Evolutionary conservation across 1,284 basidiomycete species (phyloP), one percentile per base, ranked within the genome.

Genomic region (Singerocomus inundabilis): DNA sequence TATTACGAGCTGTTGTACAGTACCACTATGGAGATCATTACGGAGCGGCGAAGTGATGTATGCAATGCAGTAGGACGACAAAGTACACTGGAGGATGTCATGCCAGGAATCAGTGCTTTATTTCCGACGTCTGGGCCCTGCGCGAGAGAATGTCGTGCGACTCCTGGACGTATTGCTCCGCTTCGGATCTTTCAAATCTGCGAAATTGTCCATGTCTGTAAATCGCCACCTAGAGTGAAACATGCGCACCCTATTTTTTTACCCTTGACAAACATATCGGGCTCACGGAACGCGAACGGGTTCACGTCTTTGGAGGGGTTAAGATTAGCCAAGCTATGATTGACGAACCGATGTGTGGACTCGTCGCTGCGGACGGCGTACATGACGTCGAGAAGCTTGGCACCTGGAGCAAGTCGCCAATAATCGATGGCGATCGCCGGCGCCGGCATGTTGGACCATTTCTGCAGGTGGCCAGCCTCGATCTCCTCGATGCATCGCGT

Each of bases 341-440:
- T 95, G 55, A 93, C 91, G 61, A 93, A 96, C 49, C 94, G 79
- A 63, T 98, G 94, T 0, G 90, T 93, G 3, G 88, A 84, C 68
- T 98, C 96, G 69, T 99, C 96, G 12, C 92, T 93, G 46, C 90
- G 81, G 16, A 99, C 91, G 13, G 91, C 93, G 59, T 91, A 88
- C 49, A 98, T 77, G 41, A 98, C 88, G 61, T 98, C 95, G 24
- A 91, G 74, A 53, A 98, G 72, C 60, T 81, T 92, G 0, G 93
- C 88, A 58, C 87, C 76, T 2, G 77, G 66, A 1, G 72, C 67
- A 31, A 97, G 77, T 46, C 93, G 85, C 94, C 94, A 98, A 72
- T 98, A 97, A 65, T 95, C 91, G 59, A 91, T 93, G 16, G 94
- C 90, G 66, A 98, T 96, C 61, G 82, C 75, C 0, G 94, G 94